phyloP scores from a whole-genome alignment of 2,329 filamentous ascomycete genomes.

The Venturia asperata region DNA sequence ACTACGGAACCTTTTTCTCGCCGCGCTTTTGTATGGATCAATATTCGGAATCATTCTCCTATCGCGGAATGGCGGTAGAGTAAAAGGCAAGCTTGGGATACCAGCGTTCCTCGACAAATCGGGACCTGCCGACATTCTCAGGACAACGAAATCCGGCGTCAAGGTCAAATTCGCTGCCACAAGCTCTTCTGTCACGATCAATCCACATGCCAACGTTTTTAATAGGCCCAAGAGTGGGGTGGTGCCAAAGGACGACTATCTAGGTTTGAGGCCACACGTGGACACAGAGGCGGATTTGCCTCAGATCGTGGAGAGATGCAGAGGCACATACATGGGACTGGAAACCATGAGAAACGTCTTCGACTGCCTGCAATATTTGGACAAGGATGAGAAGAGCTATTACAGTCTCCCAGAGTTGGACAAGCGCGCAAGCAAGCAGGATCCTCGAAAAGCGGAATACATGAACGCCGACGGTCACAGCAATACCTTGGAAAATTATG shows the following conservation, averaged over 20 bases:
- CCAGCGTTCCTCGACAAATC: constrained; percentile 37
- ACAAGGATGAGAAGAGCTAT: constrained; percentile 44
- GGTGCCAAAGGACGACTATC: constrained; percentile 44
- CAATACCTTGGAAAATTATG: constrained; percentile 34
- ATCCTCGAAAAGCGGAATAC: constrained; percentile 38
- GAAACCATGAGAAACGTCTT: constrained; percentile 50
- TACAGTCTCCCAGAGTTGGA: constrained; percentile 39
- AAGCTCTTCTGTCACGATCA: constrained; percentile 40
- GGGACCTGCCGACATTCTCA: constrained; percentile 35
- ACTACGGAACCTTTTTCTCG: constrained; percentile 38
- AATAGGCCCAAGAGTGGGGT: constrained; percentile 47
- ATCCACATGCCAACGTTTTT: constrained; percentile 48
- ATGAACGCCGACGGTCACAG: constrained; percentile 36
- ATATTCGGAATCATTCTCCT: constrained; percentile 38
- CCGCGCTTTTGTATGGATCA: constrained; percentile 36
- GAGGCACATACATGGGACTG: constrained; percentile 45
- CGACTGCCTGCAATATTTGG: constrained; percentile 47
- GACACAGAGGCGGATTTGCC: constrained; percentile 49
- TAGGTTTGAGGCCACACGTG: constrained; percentile 45
- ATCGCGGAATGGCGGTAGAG: constrained; percentile 35
- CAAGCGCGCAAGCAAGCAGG: constrained; percentile 36
- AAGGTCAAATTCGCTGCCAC: constrained; percentile 39
- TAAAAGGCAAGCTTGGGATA: constrained; percentile 37
- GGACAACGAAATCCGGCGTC: constrained; percentile 35
- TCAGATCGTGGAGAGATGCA: constrained; percentile 46